Base-by-base conservation (phyloP, 1,284 basidiomycete species). In the Fomes fomentarius region DNA sequence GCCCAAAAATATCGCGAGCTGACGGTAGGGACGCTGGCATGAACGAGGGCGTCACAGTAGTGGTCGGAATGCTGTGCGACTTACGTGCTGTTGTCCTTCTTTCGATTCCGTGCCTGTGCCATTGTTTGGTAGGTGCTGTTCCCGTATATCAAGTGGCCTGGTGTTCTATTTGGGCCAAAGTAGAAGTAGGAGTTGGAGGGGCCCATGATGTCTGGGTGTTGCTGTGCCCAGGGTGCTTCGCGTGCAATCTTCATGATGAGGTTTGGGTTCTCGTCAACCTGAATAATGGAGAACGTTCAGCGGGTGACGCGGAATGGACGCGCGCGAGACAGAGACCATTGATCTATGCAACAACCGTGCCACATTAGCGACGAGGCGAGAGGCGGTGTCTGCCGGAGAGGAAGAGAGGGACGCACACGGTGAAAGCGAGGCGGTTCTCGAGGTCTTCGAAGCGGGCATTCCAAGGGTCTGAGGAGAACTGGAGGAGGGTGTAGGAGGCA, bases 1-100 rank as follows among this genome's bases (percentile, higher is more conserved):
- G 84, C 80, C 45, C 77, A 79, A 67, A 89, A 91, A 70, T 89
- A 89, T 49, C 86, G 78, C 26, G 85, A 87, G 42, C 87, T 90
- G 50, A 25, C 15, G 9, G 24, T n/a, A 21, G 50, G 46, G 21
- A 14, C 37, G 34, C 31, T 40, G 48, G 8, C 35, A 38, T 43
- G 35, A 34, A 22, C 11, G 31, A 15, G 28, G 22, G 26, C 43
- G 30, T 34, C 14, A 37, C 43, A 28, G 39, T 26, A 38, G 21
- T 11, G 17, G 9, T 37, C 7, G 28, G 28, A 30, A 30, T 6
- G 38, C 25, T 38, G 21, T 50, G 51, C 34, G 4, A 79, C 85
- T 55, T 72, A 89, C 87, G 77, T 73, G 77, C 82, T 87, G 14
- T 73, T 73, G 34, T 83, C 81, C 55, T 76, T 77, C 63, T 83